Percentiles rank a stretch among this genome's conserved stretches.
Conservation (phyloP, 2,329 filamentous ascomycete species). For the Alternaria brassicicola region DNA sequence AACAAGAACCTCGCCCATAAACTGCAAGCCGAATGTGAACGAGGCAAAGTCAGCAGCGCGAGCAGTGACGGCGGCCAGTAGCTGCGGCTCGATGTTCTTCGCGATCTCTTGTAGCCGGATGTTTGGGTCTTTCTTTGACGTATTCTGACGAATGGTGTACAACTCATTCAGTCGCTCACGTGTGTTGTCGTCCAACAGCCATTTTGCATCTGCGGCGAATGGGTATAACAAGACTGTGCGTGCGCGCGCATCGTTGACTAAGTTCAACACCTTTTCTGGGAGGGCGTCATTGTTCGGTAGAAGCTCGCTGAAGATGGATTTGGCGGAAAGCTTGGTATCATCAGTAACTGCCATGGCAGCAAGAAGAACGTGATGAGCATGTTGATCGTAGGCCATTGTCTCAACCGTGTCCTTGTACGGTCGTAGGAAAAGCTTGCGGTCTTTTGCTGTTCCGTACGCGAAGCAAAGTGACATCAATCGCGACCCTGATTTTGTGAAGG, state of each 20-base stretch:
- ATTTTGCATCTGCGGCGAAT: constrained; percentile 69
- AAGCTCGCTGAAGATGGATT: constrained; percentile 86
- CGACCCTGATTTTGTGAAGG: constrained; percentile 89
- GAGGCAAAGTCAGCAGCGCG: constrained; percentile 71
- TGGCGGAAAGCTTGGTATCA: constrained; percentile 86
- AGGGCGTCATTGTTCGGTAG: constrained; percentile 62
- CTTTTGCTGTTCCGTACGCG: constrained; percentile 87
- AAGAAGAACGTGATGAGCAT: constrained; percentile 82
- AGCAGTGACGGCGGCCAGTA: constrained; percentile 75
- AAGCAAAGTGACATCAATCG: constrained; percentile 80
- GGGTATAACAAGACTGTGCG: constrained; percentile 78
- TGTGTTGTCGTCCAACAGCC: constrained; percentile 67
- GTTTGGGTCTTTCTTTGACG: constrained; percentile 90
- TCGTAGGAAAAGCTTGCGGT: constrained; percentile 85
- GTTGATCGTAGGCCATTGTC: constrained; percentile 78
- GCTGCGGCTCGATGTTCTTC: constrained; percentile 72
- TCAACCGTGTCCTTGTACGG: constrained; percentile 90
- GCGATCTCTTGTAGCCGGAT: constrained; percentile 77
- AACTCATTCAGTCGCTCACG: constrained; percentile 77
- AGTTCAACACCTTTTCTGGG: constrained; percentile 67
- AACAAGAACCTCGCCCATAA: constrained; percentile 82
- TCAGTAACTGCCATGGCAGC: constrained; percentile 90
- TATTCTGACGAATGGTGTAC: constrained; percentile 77
- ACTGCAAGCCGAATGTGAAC: constrained; percentile 84
- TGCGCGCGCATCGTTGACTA: constrained; percentile 69